Evolutionary conservation across 768 basidiomycete species (phyloP).

Genomic region (Tylopilus sp.): DNA sequence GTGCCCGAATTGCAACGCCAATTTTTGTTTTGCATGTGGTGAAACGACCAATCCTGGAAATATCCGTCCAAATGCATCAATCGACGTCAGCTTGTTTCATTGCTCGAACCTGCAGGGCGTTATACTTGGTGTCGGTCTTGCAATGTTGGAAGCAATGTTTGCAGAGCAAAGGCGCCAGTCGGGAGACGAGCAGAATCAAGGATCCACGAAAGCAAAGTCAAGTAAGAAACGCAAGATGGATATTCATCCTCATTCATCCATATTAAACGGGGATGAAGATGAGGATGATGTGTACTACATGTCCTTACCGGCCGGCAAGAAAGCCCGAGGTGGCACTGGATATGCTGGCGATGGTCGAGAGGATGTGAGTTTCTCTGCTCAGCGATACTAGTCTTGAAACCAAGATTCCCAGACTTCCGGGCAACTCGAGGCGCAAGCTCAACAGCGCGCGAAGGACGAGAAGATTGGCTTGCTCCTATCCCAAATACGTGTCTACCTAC

Average conservation of each 20-base stretch:
- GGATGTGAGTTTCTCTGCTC: conserved; percentile 57
- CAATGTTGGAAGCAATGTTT: conserved; percentile 78
- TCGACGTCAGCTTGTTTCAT: conserved; percentile 71
- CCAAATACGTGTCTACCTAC: conserved; percentile 78
- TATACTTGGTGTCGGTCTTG: conserved; percentile 85
- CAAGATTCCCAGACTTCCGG: conserved; percentile 61
- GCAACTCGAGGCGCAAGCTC: conserved; percentile 69
- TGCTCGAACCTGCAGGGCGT: conserved; percentile 88
- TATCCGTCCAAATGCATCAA: conserved; percentile 40
- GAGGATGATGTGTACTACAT: conserved; percentile 52
- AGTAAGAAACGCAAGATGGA: conserved; percentile 42
- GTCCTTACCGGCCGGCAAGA: conserved; percentile 49
- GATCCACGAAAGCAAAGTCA: conserved; percentile 27
- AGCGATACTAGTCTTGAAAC: neutral
- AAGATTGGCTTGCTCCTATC: conserved; percentile 66
- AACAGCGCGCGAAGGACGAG: conserved; percentile 72
- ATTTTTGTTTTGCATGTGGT: conserved; percentile 75
- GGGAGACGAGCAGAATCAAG: conserved; percentile 26
- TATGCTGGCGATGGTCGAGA: conserved; percentile 83
- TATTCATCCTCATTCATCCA: conserved; percentile 19
- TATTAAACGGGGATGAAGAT: conserved; percentile 42
- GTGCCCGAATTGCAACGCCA: conserved; percentile 60
- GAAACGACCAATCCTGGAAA: conserved; percentile 53
- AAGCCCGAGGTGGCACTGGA: conserved; percentile 75
- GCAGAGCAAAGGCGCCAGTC: conserved; percentile 46